phyloP scores from a whole-genome alignment of 129 eudicot genomes.

The Tagetes patula region DNA sequence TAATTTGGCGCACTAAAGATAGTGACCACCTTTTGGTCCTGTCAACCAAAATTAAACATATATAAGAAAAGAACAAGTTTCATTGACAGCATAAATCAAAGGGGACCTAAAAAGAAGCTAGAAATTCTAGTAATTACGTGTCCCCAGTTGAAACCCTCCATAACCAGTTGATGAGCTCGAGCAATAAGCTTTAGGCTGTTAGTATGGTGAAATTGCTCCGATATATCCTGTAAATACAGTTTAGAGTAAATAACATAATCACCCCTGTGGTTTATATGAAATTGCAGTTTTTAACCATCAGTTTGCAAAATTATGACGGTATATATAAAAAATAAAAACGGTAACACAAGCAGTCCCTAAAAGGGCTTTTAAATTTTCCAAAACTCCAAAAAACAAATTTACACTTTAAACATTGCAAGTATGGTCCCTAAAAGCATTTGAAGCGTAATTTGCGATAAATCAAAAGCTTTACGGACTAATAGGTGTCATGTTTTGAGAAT shows the following conservation, averaged over 20 bases:
- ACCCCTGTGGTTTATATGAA: background rate
- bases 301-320: background rate
- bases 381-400: background rate
- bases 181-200: conserved; percentile 79
- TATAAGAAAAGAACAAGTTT: background rate
- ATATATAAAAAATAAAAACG: background rate
- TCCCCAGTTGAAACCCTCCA: conserved; percentile 98
- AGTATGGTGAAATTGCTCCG: conserved; percentile 88
- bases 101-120: background rate
- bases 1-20: conserved; percentile 91
- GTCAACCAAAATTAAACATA: conserved; percentile 8
- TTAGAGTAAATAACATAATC: background rate
- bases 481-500: background rate
- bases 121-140: conserved; percentile 54
- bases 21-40: conserved; percentile 91
- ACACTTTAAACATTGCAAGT: background rate
- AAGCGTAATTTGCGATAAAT: background rate
- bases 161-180: conserved; percentile 93
- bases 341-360: background rate
- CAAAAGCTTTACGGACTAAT: background rate
- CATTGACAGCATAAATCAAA: background rate
- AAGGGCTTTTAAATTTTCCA: background rate
- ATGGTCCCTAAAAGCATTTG: background rate
- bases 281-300: background rate
- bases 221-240: conserved; percentile 61